Conservation (phyloP, 768 basidiomycete species). For the Pleurotus salmoneostramineus region DNA sequence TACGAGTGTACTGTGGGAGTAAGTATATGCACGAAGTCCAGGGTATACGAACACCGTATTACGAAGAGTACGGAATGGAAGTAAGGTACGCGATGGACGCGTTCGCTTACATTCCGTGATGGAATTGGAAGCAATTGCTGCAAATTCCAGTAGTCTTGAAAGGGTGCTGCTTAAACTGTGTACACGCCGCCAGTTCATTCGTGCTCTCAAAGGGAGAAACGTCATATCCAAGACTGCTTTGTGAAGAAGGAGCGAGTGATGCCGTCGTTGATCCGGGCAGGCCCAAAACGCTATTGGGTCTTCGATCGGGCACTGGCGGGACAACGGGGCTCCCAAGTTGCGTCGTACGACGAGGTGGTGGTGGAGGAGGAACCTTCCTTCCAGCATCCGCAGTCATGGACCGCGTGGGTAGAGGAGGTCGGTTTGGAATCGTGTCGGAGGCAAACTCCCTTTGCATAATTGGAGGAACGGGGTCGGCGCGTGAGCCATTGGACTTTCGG, state of each 20-base stretch:
- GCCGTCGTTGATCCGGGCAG: slow-evolving; percentile 15
- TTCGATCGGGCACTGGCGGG: slow-evolving; percentile 47
- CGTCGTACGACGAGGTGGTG: slow-evolving; percentile 44
- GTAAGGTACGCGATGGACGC: background rate
- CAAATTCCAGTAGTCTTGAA: slow-evolving; percentile 65
- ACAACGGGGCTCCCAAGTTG: slow-evolving; percentile 23
- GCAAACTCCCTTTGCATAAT: background rate
- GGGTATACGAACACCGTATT: background rate
- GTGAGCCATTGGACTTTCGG: slow-evolving; percentile 6
- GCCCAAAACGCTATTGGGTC: slow-evolving; percentile 17
- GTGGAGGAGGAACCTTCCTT: slow-evolving; percentile 53
- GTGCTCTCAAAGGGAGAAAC: slow-evolving; percentile 67
- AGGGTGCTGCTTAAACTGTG: slow-evolving; percentile 60
- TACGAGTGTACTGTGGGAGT: background rate
- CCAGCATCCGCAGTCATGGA: slow-evolving; percentile 20
- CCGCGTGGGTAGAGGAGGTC: slow-evolving; percentile 18
- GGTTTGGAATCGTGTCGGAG: background rate
- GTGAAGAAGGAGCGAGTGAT: slow-evolving; percentile 28
- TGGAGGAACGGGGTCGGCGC: slow-evolving; percentile 16
- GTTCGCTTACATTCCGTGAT: slow-evolving; percentile 16
- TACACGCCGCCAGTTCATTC: slow-evolving; percentile 45
- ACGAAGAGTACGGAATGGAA: background rate
- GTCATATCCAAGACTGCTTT: slow-evolving; percentile 33
- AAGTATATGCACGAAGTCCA: background rate
- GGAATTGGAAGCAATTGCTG: slow-evolving; percentile 60